Evolutionary conservation across 371 early-diverging fungal species (phyloP).

Genomic region (Rhizomucor pusillus): DNA sequence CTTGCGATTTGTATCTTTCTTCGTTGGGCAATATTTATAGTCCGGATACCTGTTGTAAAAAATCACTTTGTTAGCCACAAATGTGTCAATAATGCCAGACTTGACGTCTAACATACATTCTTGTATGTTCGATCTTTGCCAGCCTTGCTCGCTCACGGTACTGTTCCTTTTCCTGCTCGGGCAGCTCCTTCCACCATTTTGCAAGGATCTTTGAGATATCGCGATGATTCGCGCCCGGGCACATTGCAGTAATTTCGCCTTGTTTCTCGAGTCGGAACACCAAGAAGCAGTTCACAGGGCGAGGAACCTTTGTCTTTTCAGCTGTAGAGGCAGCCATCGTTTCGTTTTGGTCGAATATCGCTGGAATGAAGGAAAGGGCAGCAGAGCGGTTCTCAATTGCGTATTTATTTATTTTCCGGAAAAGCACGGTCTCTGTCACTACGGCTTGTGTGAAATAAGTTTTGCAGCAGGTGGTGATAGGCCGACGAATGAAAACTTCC

Average conservation of each 20-base stretch:
- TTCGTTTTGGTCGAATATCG: no score
- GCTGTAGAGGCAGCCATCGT: not conserved
- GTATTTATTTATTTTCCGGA: no score
- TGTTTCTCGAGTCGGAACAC: slow-evolving; percentile 64
- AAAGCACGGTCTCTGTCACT: no score
- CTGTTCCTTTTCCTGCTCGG: slow-evolving; percentile 49
- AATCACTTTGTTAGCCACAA: not conserved
- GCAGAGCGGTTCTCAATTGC: no score
- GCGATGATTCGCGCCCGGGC: slow-evolving; percentile 61
- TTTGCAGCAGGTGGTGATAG: no score
- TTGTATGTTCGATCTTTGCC: slow-evolving; percentile 51
- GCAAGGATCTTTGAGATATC: slow-evolving; percentile 64
- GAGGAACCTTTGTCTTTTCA: slow-evolving; percentile 19
- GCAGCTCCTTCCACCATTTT: slow-evolving; percentile 61
- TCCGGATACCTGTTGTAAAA: slow-evolving; percentile 14
- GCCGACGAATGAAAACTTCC: no score
- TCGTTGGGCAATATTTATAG: slow-evolving; percentile 15
- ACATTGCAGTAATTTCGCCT: slow-evolving; percentile 49
- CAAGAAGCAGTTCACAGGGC: slow-evolving; percentile 61
- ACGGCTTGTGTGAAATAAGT: no score
- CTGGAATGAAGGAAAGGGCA: no score
- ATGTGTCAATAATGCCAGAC: slow-evolving; percentile 10
- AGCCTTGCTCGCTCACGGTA: slow-evolving; percentile 57
- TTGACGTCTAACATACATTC: slow-evolving; percentile 24
- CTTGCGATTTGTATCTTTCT: not conserved